These are phyloP conservation scores for Elsinoe batatas DNA, from an alignment of 2,329 filamentous ascomycete species.

Conservation along the genomic window DNA sequence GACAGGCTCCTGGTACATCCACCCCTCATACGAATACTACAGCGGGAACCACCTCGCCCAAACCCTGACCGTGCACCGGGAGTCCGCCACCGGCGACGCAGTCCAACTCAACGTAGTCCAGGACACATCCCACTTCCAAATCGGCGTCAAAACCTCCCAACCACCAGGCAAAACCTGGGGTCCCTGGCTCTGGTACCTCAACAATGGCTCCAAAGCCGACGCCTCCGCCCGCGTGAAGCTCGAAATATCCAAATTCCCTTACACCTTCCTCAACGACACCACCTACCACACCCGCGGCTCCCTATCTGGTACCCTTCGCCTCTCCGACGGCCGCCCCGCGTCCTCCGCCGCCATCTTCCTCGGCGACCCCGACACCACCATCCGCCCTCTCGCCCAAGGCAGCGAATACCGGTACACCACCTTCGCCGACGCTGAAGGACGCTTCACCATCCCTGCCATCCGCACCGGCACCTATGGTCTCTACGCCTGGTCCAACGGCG, in stretches of 20 bases:
- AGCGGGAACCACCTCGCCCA: conserved; percentile 46
- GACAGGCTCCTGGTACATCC: conserved; percentile 44
- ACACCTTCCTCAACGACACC: conserved; percentile 39
- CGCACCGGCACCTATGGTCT: conserved; percentile 38
- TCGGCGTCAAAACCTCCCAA: conserved; percentile 24
- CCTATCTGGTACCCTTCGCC: conserved; percentile 35
- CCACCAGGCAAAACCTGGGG: conserved; percentile 34
- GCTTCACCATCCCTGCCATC: conserved; percentile 37
- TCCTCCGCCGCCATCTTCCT: conserved; percentile 41
- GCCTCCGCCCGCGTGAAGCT: conserved; percentile 31
- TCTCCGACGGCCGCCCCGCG: conserved; percentile 41
- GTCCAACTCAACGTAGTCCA: conserved; percentile 43
- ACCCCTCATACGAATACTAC: conserved; percentile 41
- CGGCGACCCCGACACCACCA: conserved; percentile 38
- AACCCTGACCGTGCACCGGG: conserved; percentile 33
- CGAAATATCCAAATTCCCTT: conserved; percentile 40
- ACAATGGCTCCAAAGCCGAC: conserved; percentile 39
- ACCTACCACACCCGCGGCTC: conserved; percentile 42
- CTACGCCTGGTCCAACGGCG: conserved; percentile 43
- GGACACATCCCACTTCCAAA: conserved; percentile 24
- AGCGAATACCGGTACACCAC: conserved; percentile 41
- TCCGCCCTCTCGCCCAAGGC: conserved; percentile 38
- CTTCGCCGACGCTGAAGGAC: conserved; percentile 35
- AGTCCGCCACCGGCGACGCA: conserved; percentile 40
- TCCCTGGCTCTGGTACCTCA: conserved; percentile 39